Conservation (phyloP, 345 rosid species). For the Trapa incisa region DNA sequence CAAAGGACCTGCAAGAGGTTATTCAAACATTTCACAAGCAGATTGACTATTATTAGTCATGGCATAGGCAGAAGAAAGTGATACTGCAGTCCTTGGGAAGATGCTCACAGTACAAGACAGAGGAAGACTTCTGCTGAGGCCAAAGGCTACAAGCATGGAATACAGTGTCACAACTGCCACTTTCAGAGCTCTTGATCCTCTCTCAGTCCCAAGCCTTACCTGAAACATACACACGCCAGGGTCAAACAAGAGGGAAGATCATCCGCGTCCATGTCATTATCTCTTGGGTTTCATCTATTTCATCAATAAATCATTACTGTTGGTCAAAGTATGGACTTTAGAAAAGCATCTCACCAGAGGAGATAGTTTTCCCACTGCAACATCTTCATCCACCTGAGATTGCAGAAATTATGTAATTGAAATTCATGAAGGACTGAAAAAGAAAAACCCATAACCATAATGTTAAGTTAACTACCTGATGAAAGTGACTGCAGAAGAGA, state of each 20-base stretch:
- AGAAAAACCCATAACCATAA: not conserved
- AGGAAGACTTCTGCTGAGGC: slow-evolving; percentile 48
- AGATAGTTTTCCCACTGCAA: slow-evolving; percentile 58
- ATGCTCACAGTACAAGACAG: slow-evolving; percentile 52
- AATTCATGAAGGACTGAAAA: not conserved
- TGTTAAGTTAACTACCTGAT: slow-evolving; percentile 38
- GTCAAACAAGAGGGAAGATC: not conserved
- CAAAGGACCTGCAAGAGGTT: slow-evolving; percentile 40
- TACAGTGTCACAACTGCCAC: slow-evolving; percentile 34
- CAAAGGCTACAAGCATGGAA: slow-evolving; percentile 32
- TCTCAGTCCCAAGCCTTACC: slow-evolving; percentile 68
- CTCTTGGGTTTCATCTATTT: not conserved
- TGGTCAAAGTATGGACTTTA: not conserved
- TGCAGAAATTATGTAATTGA: slow-evolving; percentile 4
- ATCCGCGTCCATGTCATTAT: not conserved
- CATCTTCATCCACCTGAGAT: slow-evolving; percentile 62
- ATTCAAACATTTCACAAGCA: not conserved
- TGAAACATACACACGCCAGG: slow-evolving; percentile 11
- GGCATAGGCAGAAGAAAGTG: not conserved
- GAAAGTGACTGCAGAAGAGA: slow-evolving; percentile 90
- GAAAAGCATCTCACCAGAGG: slow-evolving; percentile 45
- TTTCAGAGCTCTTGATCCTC: slow-evolving; percentile 44
- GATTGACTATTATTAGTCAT: not conserved
- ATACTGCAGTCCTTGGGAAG: not conserved
- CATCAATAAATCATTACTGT: not conserved